Evolutionary conservation across 257 asterid genomes (phyloP).

Genomic region (Striga asiatica): DNA sequence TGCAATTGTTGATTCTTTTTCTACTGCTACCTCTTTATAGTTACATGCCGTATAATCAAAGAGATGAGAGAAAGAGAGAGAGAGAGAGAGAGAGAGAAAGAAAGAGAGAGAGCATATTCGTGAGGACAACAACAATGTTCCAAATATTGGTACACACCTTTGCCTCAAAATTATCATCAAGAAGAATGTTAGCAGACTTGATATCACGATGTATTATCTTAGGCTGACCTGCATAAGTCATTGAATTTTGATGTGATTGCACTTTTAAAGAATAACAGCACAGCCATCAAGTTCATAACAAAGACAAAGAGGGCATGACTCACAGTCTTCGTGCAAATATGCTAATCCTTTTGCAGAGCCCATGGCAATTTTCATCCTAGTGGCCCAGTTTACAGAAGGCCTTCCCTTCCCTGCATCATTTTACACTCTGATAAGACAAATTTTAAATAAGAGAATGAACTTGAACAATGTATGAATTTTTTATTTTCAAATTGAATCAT

Average conservation of each 20-base stretch:
- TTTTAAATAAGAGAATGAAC: constrained; percentile 13
- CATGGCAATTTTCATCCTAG: constrained; percentile 65
- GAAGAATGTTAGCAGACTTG: constrained; percentile 81
- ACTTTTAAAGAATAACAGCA: constrained; percentile 4
- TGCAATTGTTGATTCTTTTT: no score
- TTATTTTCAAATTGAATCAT: constrained; percentile 1
- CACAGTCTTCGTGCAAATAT: constrained; percentile 80
- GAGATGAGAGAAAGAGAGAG: no score
- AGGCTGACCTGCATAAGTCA: constrained; percentile 63
- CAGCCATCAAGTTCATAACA: constrained; percentile 5
- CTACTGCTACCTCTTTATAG: no score
- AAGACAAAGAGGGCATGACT: constrained; percentile 29
- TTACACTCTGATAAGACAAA: constrained; percentile 12
- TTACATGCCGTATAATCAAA: no score
- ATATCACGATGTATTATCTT: constrained; percentile 85
- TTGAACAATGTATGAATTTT: constrained; percentile 1
- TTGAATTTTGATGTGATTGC: constrained; percentile 10
- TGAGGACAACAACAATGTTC: no score
- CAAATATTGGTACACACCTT: constrained; percentile 36
- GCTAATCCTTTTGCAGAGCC: constrained; percentile 85
- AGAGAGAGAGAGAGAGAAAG: background rate
- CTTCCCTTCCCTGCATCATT: constrained; percentile 46
- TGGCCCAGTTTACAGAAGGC: constrained; percentile 57
- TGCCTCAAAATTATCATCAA: constrained; percentile 68
- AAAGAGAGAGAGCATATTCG: background rate